Evolutionary conservation across 140 eudicot genomes (phyloP).

Genomic region (Ambrosia hybrid): DNA sequence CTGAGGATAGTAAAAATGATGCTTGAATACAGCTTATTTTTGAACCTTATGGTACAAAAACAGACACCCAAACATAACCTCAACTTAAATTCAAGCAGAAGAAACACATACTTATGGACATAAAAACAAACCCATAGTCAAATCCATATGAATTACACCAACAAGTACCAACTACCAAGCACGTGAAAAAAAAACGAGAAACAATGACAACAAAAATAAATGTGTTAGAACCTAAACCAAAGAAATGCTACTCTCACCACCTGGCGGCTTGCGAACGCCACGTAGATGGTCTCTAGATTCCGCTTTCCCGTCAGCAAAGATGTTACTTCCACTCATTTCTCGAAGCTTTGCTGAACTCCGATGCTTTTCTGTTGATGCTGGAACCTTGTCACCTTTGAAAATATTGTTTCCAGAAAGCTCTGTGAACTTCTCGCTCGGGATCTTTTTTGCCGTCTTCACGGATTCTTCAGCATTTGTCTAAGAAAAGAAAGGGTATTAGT

Average conservation of each 20-base stretch:
- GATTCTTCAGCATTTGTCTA: slow-evolving; percentile 41
- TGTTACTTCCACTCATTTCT: slow-evolving; percentile 78
- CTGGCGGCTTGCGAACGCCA: slow-evolving; percentile 82
- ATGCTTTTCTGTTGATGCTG: slow-evolving; percentile 60
- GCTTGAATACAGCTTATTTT: neutral
- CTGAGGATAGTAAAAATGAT: too few species aligned
- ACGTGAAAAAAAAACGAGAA: neutral
- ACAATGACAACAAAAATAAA: neutral
- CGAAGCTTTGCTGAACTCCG: slow-evolving; percentile 72
- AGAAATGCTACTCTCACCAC: slow-evolving; percentile 92
- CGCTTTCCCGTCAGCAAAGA: slow-evolving; percentile 77
- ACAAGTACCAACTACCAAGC: slow-evolving; percentile 23
- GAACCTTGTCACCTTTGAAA: slow-evolving; percentile 65
- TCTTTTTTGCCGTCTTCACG: slow-evolving; percentile 70
- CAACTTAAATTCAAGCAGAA: neutral
- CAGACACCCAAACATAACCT: slow-evolving; percentile 5
- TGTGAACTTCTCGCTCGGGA: slow-evolving; percentile 68
- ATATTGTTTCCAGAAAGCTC: slow-evolving; percentile 81
- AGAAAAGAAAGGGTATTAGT: neutral
- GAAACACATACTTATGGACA: slow-evolving; percentile 19
- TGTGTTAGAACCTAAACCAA: slow-evolving; percentile 48
- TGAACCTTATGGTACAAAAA: neutral
- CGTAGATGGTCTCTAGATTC: slow-evolving; percentile 77
- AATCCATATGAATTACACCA: slow-evolving; percentile 3
- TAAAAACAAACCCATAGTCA: slow-evolving; percentile 16